Evolutionary conservation across 202 grass and related monocot genomes (phyloP), one percentile per base, ranked within the genome.

Genomic region (Schoenoplectus tabernaemontani): DNA sequence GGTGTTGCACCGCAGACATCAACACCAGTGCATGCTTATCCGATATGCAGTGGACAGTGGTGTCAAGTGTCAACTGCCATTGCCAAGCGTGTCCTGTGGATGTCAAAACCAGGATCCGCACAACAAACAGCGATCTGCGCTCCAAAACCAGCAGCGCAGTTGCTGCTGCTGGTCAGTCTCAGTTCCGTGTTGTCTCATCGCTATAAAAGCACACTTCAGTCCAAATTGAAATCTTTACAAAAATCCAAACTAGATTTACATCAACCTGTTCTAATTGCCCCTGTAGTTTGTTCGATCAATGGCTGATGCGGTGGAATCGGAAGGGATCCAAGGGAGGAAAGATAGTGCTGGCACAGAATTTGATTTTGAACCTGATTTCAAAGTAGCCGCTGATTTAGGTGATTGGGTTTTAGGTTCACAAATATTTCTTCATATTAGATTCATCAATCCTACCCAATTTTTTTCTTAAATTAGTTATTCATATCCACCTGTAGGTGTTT

Each of bases 401-500:
- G 46, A 74, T 5, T n/a, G 13, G 34, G 6, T 28, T 53, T n/a
- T 74, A n/a, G 2, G 11, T 74, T 74, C 23, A 19, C 23, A 51
- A 5, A 53, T 54, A 15, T 53, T 74, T n/a, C 3, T 51, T 33
- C 46, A 53, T n/a, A 50, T 53, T 33, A 33, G 15, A 74, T 74
- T 74, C 26, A 74, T 32, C 26, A 34, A 34, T 74, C 1, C 26
- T 74, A 9, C 13, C 44, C n/a, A 53, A 36, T 4, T n/a, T 53
- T 74, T 13, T 17, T 73, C 24, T 78, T 66, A 56, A 19, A 67
- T 32, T 13, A 0, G 65, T 47, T 32, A 1, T 13, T 8, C 11
- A 23, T 24, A 6, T 36, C 15, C 24, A 22, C n/a, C 51, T 78
- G 37, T 66, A 86, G 93, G 88, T 77, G 87, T 90, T 28, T 2